A percentile compares a stretch with the other conserved stretches of the same genome.
These are phyloP conservation scores for Terfezia boudieri DNA, from an alignment of 495 filamentous ascomycete genomes.

Conservation along the genomic window DNA sequence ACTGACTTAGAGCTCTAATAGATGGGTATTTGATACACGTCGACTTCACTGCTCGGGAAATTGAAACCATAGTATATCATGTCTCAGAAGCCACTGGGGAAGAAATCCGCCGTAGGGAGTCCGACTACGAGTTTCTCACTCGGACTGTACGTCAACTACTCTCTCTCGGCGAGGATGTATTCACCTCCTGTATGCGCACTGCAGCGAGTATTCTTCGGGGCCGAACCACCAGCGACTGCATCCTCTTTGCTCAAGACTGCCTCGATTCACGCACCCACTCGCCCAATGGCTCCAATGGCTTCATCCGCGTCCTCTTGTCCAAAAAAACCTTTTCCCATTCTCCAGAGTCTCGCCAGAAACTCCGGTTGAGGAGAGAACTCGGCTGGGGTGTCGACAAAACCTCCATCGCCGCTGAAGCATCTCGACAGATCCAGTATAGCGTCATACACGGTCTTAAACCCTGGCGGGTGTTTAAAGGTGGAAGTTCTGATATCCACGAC, in stretches of 20 bases:
- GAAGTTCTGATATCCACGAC: slow-evolving; percentile 14
- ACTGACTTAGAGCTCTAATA: not conserved
- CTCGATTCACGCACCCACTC: not conserved
- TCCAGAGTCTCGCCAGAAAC: no score
- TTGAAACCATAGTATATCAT: not conserved
- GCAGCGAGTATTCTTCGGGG: no score
- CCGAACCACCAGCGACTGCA: no score
- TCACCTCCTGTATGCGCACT: no score
- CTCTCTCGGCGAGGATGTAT: no score
- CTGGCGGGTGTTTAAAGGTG: slow-evolving; percentile 7
- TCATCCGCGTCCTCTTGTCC: no score
- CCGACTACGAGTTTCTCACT: no score
- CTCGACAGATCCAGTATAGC: not conserved
- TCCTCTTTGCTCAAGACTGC: not conserved
- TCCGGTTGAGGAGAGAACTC: not conserved
- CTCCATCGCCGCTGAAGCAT: not conserved
- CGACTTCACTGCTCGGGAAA: slow-evolving; percentile 8
- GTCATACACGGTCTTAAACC: slow-evolving; percentile 3
- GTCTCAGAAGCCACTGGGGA: not conserved
- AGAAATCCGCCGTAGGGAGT: no score
- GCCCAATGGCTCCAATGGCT: no score
- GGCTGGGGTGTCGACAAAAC: not conserved
- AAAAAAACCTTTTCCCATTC: no score
- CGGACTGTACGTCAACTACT: no score
- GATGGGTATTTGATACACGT: slow-evolving; percentile 8